Base-by-base conservation (phyloP, 768 basidiomycete species). In the Lactarius vividus region DNA sequence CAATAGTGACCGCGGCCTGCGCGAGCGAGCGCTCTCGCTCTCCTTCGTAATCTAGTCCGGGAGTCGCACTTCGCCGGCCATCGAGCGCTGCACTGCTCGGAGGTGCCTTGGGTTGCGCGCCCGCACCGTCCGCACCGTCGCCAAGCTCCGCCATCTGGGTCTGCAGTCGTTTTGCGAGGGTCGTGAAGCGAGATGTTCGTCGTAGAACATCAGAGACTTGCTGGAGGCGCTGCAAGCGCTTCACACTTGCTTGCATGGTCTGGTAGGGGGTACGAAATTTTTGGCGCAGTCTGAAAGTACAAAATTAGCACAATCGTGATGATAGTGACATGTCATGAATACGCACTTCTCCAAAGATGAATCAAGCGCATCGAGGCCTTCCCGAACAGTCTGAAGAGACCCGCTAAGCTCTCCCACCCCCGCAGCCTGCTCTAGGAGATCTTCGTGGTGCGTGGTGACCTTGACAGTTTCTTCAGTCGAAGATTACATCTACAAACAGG, bases 1-100 rank as follows among this genome's bases (percentile, higher is more conserved):
- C 93, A 10, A 98, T 87, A 44, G 87, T 95, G 71, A 98, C 78
- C n/a, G 96, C 96, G 2, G 96, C 96, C 76, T 96, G 96, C 2
- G 94, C 90, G 71, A 98, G 87, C 18, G 85, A 85, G 10, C 96
- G 82, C 72, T 97, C 96, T 74, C 87, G 88, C 70, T 93, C 91
- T 33, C 92, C 89, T 71, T 89, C 89, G 39, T 79, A 74, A 33
- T 84, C 85, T 53, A 76, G 52, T 57, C 68, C 68, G 2, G 68
- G 63, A 0, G 70, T 64, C 15, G 59, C 60, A 26, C 60, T 66
- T 33, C 61, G 65, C 42, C 61, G 53, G 46, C 70, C 60, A 40
- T 64, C 69, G 5, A 57, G 53, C 46, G 28, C 10, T 8, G 70
- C 62, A 18, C 65, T 69, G 37, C 62, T 69, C 10, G 40, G 70